These are phyloP conservation scores for Protomyces pachydermus DNA, from an alignment of 1,139 yeast genomes.

Conservation along the genomic window DNA sequence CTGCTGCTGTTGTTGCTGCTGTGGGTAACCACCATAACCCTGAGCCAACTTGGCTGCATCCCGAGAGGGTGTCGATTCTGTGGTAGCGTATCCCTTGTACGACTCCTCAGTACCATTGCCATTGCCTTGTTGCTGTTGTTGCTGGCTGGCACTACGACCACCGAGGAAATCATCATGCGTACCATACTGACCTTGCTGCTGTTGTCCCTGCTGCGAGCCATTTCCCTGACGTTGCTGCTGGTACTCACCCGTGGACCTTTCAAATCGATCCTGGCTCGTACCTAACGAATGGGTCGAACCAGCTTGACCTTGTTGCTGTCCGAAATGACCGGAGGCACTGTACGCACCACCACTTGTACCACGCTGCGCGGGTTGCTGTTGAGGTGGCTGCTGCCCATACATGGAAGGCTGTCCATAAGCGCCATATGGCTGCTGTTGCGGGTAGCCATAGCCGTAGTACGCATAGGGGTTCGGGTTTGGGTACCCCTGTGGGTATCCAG, in stretches of 20 bases:
- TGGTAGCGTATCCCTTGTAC: constrained; percentile 21
- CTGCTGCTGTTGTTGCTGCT: constrained; percentile 1
- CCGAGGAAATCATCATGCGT: constrained; percentile 13
- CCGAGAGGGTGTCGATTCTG: constrained; percentile 3
- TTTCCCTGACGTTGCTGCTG: not conserved
- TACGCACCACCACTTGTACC: constrained; percentile 1
- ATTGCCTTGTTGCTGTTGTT: constrained; percentile 1
- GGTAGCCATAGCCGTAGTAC: constrained; percentile 24
- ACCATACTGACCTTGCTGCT: constrained; percentile 12
- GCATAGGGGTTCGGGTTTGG: constrained; percentile 23
- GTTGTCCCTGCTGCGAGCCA: constrained; percentile 2
- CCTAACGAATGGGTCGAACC: constrained; percentile 8
- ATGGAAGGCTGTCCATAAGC: constrained; percentile 12
- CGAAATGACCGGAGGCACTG: not conserved
- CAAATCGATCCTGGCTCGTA: constrained; percentile 24
- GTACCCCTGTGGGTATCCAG: constrained; percentile 15
- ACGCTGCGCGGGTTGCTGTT: constrained; percentile 6
- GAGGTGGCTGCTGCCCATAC: constrained; percentile 16
- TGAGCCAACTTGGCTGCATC: constrained; percentile 12
- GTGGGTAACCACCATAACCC: not conserved
- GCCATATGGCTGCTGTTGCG: constrained; percentile 17
- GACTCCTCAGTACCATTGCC: constrained; percentile 4
- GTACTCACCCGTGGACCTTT: constrained; percentile 23
- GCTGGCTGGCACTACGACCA: constrained; percentile 9
- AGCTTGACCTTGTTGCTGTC: not conserved